Evolutionary conservation across 768 basidiomycete species (phyloP).

Genomic region (Naganishia friedmannii): DNA sequence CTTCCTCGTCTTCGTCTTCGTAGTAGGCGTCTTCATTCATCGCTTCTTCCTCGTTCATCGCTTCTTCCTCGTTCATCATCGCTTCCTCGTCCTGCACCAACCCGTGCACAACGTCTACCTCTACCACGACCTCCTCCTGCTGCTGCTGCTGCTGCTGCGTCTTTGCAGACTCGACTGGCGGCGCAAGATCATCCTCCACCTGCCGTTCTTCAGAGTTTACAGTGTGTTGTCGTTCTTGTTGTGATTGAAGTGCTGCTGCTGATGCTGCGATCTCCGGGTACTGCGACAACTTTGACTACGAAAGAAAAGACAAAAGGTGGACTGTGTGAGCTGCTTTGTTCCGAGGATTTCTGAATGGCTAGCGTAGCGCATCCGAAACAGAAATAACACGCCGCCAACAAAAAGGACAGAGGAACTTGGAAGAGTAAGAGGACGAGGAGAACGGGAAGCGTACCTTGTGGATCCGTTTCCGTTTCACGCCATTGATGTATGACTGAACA

Average conservation of each 20-base stretch:
- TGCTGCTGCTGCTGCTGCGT: background rate
- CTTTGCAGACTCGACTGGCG: background rate
- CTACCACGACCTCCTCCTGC: background rate
- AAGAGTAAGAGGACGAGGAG: background rate
- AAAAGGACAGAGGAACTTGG: too few species aligned
- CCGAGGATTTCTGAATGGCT: too few species aligned
- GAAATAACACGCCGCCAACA: too few species aligned
- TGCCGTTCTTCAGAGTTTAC: constrained; percentile 4
- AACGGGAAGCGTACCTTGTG: constrained; percentile 21
- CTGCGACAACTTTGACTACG: too few species aligned
- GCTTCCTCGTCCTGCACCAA: background rate
- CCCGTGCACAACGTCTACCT: background rate
- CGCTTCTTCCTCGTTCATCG: constrained; percentile 4
- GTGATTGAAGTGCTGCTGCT: background rate
- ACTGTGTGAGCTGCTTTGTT: too few species aligned
- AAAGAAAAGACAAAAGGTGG: too few species aligned
- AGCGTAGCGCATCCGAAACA: too few species aligned
- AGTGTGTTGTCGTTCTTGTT: too few species aligned
- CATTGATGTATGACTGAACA: constrained; percentile 26
- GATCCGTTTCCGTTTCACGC: constrained; percentile 27
- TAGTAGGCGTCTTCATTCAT: background rate
- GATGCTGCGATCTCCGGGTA: too few species aligned
- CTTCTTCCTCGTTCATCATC: constrained; percentile 4
- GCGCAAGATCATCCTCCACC: constrained; percentile 12
- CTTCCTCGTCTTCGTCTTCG: constrained; percentile 53